Conservation (phyloP, 495 filamentous ascomycete genomes). For the Tuber magnatum region DNA sequence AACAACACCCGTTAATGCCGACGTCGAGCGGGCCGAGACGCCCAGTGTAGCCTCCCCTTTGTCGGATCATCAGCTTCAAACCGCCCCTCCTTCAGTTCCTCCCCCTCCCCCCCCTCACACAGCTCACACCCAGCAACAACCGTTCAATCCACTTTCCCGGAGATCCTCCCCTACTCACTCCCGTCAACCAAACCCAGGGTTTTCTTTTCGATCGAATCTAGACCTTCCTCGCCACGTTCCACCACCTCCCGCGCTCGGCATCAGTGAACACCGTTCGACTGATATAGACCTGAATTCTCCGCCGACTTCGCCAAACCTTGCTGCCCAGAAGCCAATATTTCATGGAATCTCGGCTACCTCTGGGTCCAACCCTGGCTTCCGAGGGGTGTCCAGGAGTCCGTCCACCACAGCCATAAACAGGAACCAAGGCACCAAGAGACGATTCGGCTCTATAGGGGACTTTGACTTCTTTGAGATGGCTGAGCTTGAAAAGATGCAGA, state of each 20-base stretch:
- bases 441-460: conserved; percentile 25
- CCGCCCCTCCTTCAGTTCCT: neutral
- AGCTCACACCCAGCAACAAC: conserved; percentile 15
- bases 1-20: conserved; percentile 13
- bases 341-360: conserved; percentile 3
- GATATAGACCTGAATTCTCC: conserved; percentile 29
- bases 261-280: conserved; percentile 17
- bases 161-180: conserved; percentile 13
- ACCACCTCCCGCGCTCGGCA: conserved; percentile 22
- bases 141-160: conserved; percentile 7
- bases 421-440: conserved; percentile 30
- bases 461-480: conserved; percentile 39
- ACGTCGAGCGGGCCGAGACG: conserved; percentile 28
- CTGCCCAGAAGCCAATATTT: conserved; percentile 21
- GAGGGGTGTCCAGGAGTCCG: conserved; percentile 12
- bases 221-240: conserved; percentile 32
- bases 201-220: conserved; percentile 27
- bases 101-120: neutral
- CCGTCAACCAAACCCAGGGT: conserved; percentile 23
- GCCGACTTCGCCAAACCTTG: conserved; percentile 32
- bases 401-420: conserved; percentile 16
- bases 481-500: conserved; percentile 36
- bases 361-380: neutral
- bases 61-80: conserved; percentile 12
- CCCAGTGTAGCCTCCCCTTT: conserved; percentile 10